Evolutionary conservation across 805 yeast species (phyloP), one percentile per base, ranked within the genome.

Genomic region (Lachancea waltii): DNA sequence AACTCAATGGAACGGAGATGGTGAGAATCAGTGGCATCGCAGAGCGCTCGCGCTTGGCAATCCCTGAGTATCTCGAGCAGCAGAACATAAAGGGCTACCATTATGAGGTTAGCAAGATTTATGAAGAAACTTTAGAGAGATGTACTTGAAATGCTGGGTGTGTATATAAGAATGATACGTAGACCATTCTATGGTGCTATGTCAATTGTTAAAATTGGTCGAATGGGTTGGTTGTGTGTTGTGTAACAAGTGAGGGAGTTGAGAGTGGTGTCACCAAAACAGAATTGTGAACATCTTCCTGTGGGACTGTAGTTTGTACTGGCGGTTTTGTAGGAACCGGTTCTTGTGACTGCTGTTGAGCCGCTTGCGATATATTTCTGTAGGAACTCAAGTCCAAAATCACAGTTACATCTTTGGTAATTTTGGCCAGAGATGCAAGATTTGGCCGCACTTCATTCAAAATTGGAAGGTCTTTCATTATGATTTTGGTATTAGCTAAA

Each of bases 331-430:
- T 17, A 16, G 14, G 10, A 18, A 14, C 19, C 20, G 24, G 30
- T 21, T 33, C 30, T 20, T 25, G 36, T 8, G 36, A 17, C 22
- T 36, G 35, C 20, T 36, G 42, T 23, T 42, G 45, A 9, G 36
- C 31, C 9, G 40, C 31, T 23, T 38, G 43, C 11, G 51, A 38
- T 10, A 56, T 60, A 19, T 50, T 52, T 39, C 67, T 63, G 54
- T 70, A 74, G 13, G 80, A 67, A 42, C 82, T 75, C 28, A 72
- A 68, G 55, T 89, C 96, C 30, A 89, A 63, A 49, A 85, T 69
- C n/a, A 85, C 79, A 0, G 97, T 87, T 11, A 90, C 82, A 53
- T 90, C 97, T 53, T 90, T 90, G 3, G 96, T 85, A 3, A 89
- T 83, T 47, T 85, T 78, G 0, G 97, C 89, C 42, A 90, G 66